Evolutionary conservation across 2,329 filamentous ascomycete genomes (phyloP), one percentile per base, ranked within the genome.

Genomic region (Botrytis cinerea): DNA sequence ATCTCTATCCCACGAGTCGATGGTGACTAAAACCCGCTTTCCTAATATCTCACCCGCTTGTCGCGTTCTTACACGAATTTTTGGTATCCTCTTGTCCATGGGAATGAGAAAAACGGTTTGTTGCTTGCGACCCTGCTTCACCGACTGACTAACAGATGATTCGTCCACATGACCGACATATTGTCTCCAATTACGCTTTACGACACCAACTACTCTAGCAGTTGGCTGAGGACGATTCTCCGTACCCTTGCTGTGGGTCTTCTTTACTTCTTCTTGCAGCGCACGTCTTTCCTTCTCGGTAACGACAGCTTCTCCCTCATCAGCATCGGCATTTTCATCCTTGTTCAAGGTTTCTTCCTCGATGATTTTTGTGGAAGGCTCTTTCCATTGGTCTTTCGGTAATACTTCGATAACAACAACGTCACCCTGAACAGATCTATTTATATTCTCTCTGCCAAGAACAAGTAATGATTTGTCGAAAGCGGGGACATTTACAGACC

Each of bases 81-180:
- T 99, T 3, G 96, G 96, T 35, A 99, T 93, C 79, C 94, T 92
- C 86, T 97, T 98, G 83, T 99, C 95, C 95, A 99, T 98, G 6
- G 96, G 95, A 67, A 98, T 90, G 28, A 99, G 87, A 83, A 99
- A 99, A 22, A 99, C 94, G 25, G 90, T 97, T 81, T 98, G 94
- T 81, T 97, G 94, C 79, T 92, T 92, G 74, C 94, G 89, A 45
- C 93, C 94, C 78, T 94, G 91, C 74, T 90, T 91, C 2, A 89
- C 88, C 4, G 90, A 88, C 71, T 91, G 89, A 79, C 91, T 91
- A 67, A 94, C 91, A 2, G 95, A 97, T 18, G 92, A 93, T 69
- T 92, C 91, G 81, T 99, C 96, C 73, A 99, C 92, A 80, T 98
- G 95, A 2, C 96, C 96, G 75, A 99, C 96, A 78, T 98, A 98